phyloP scores from a whole-genome alignment of 352 stramenopile genomes.

The Plasmopara viticola region DNA sequence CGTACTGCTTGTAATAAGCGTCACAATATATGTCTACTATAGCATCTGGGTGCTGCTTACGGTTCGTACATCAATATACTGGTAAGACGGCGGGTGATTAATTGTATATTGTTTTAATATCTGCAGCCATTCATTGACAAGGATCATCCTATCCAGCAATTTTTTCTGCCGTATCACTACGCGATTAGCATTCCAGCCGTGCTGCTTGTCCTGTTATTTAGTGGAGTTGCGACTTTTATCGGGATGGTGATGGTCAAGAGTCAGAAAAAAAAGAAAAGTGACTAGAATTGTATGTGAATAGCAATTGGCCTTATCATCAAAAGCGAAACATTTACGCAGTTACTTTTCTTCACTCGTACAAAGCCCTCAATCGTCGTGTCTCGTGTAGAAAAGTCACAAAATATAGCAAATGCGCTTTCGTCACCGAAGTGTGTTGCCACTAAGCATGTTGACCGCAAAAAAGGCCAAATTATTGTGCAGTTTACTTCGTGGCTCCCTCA shows the following conservation, averaged over 20 bases:
- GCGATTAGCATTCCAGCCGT: slow-evolving; percentile 83
- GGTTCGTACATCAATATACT: slow-evolving; percentile 31
- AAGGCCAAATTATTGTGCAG: not conserved
- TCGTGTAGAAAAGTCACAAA: too few relatives aligned
- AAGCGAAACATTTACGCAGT: too few relatives aligned
- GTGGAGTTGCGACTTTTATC: slow-evolving; percentile 78
- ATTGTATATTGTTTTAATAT: not conserved
- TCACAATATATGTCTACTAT: slow-evolving; percentile 89
- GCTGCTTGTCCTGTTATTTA: slow-evolving; percentile 83
- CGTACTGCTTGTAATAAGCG: slow-evolving; percentile 69
- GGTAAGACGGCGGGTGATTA: not conserved
- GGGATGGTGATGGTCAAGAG: slow-evolving; percentile 87
- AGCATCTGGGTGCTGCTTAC: slow-evolving; percentile 87
- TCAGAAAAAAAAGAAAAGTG: slow-evolving; percentile 67
- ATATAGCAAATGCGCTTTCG: too few relatives aligned
- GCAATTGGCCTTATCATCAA: too few relatives aligned
- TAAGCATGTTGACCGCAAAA: too few relatives aligned
- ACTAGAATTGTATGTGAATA: slow-evolving; percentile 26
- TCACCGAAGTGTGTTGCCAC: too few relatives aligned
- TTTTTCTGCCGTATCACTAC: slow-evolving; percentile 87
- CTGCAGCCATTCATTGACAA: slow-evolving; percentile 84
- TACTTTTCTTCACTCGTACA: too few relatives aligned
- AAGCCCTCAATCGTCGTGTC: too few relatives aligned
- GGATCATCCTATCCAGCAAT: slow-evolving; percentile 66
- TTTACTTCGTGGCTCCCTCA: slow-evolving; percentile 43